phyloP scores from a whole-genome alignment of 2,329 filamentous ascomycete species.

The Chaetomium strumarium region DNA sequence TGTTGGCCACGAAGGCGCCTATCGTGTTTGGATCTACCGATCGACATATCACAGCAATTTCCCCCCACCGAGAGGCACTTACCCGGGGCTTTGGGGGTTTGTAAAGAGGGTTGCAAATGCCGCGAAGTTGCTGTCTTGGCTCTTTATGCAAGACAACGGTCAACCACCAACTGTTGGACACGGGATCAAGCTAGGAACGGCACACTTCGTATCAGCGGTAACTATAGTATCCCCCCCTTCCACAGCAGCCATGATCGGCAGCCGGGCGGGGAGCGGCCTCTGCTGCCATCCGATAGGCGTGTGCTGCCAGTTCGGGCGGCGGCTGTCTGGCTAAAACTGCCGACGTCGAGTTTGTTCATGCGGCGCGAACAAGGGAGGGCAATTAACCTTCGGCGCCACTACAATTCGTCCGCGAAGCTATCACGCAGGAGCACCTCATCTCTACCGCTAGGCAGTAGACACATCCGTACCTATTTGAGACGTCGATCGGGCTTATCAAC shows the following conservation, averaged over 20 bases:
- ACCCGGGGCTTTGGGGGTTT: not conserved
- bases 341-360: conserved; percentile 6
- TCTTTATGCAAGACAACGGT: not conserved
- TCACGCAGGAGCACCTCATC: conserved; percentile 3
- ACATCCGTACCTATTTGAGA: not conserved
- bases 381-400: conserved; percentile 2
- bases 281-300: not conserved
- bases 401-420: not conserved
- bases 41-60: not conserved
- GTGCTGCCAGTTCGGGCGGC: not conserved
- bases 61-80: not conserved
- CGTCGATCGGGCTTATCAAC: not conserved
- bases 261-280: not conserved
- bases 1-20: not conserved
- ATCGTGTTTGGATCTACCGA: not conserved
- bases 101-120: conserved; percentile 7
- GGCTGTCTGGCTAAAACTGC: conserved; percentile 19
- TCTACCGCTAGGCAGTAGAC: not conserved
- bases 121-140: conserved; percentile 6
- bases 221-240: not conserved
- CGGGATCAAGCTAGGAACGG: not conserved
- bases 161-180: not conserved
- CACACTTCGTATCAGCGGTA: not conserved
- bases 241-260: conserved; percentile 3
- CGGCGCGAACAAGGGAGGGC: conserved; percentile 1